Evolutionary conservation across 805 yeast genomes (phyloP), one percentile per base, ranked within the genome.

Genomic region (Kazachstania taianensis): DNA sequence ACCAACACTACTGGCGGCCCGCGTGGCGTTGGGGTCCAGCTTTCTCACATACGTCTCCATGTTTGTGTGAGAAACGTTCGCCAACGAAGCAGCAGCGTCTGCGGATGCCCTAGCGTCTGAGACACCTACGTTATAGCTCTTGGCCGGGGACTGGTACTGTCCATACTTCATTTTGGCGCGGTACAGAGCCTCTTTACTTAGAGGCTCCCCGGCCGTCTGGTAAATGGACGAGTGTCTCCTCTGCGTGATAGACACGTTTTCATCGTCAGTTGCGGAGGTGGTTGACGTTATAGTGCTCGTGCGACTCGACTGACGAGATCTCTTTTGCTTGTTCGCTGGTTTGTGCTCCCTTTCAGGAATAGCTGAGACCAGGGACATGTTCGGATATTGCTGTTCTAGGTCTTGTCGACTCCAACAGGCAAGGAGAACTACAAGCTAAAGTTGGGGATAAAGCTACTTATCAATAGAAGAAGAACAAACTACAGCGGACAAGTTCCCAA

Each of bases 91-190:
- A 32, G 94, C 89, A 4, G 81, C 73, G 53, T 80, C 86, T 9
- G 84, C 72, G 20, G 86, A 84, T 18, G 39, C 36, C 12, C 55
- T 50, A 26, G 72, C 67, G 41, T 77, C 69, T 41, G 73, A 67
- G 24, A 80, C 83, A 19, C 89, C 87, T 5, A 79, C 62, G 7
- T 75, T 61, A 9, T 68, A 59, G 3, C 16, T 69, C 9, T 44
- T 41, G 42, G 84, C 73, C 20, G 86, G 84, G 25, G 45, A 37
- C 28, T 42, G 39, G 17, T 42, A 42, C 5, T 73, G 65, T 20
- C 87, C 87, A 47, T 77, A 78, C 49, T 73, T 79, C 52, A 78
- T 59, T 46, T 77, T 78, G 37, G 84, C 87, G 47, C 73, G 78
- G 61, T 81, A 81, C 37, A 78, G 60, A 6, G 92, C 92, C 53